Evolutionary conservation across 139 green algal genomes (phyloP), one percentile per base, ranked within the genome.

Genomic region (Chlamydomonas applanata): DNA sequence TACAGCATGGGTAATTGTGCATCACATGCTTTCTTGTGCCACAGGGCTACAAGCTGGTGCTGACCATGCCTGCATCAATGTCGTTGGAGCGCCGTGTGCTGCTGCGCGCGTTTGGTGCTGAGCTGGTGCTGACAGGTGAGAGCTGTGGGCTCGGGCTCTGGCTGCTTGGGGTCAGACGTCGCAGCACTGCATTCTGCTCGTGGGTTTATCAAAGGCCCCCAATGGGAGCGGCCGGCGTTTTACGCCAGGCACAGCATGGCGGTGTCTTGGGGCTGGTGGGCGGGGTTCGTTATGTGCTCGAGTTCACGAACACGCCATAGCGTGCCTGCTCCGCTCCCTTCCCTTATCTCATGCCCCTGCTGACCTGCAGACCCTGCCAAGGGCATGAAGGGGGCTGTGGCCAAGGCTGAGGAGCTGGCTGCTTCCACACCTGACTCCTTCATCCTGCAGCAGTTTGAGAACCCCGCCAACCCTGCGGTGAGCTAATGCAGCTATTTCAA

Each of bases 41-140:
- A 20, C 92, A 91, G 73, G 95, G 95, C 69, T 99, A 99, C 93
- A 94, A 98, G 84, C 85, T 95, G 22, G 94, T 97, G 24, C 88
- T 99, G 13, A 99, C 96, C 54, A 99, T 99, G 96, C 96, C 96
- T 2, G 96, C 96, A 19, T 96, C 91, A 77, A 99, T 99, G 96
- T 96, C 88, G 24, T 76, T 98, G 25, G 96, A 99, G 83, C 85
- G 95, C 16, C 83, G 96, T 49, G 89, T 98, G 29, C 82, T 99
- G 83, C 86, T 99, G 68, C 82, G 85, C 27, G 96, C 96, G 27
- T 96, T 97, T 81, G 93, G 93, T 2, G 91, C 91, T 25, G 73
- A 93, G 79, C 80, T 94, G 30, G 89, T 96, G 46, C 83, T 96
- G 2, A 95, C 91, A 52, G 81, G 83, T 88, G 59, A 13, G 68